Conservation (phyloP, 805 yeast genomes). For the Metschnikowia gelsemii region DNA sequence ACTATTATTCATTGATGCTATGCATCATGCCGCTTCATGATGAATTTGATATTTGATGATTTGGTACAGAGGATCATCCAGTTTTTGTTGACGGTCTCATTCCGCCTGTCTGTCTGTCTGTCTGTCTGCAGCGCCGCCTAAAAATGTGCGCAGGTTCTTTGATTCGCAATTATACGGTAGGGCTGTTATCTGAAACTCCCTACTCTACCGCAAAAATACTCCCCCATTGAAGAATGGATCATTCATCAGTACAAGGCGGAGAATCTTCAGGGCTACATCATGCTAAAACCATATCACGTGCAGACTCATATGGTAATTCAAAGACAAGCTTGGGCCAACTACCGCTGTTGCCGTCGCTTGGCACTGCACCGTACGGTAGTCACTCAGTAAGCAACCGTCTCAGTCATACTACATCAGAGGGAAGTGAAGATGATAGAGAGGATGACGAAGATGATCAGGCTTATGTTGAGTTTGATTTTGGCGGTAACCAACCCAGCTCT, state of each 20-base stretch:
- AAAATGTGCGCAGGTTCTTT: too few relatives aligned
- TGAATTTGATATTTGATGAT: too few relatives aligned
- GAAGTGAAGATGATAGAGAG: background rate
- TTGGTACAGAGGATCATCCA: too few relatives aligned
- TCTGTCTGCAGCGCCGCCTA: too few relatives aligned
- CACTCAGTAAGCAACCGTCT: background rate
- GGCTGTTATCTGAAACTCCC: background rate
- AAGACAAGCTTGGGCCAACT: conserved; percentile 14
- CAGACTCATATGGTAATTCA: conserved; percentile 11
- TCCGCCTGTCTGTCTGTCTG: too few relatives aligned
- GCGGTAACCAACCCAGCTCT: conserved; percentile 9
- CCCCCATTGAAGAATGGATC: background rate
- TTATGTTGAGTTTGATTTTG: conserved; percentile 34
- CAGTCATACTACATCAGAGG: background rate
- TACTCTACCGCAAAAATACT: background rate
- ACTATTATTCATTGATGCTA: too few relatives aligned
- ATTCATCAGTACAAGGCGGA: background rate
- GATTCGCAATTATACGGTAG: too few relatives aligned
- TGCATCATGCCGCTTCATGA: too few relatives aligned
- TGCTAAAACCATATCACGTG: conserved; percentile 11
- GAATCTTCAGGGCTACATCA: conserved; percentile 1
- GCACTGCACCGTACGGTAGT: conserved; percentile 3
- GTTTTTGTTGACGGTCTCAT: too few relatives aligned
- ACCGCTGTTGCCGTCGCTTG: conserved; percentile 18
- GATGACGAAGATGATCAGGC: conserved; percentile 3